Percentiles rank a stretch among this genome's conserved stretches.
phyloP scores from a whole-genome alignment of 176 grass and related monocot species.

The Zoysia japonica region DNA sequence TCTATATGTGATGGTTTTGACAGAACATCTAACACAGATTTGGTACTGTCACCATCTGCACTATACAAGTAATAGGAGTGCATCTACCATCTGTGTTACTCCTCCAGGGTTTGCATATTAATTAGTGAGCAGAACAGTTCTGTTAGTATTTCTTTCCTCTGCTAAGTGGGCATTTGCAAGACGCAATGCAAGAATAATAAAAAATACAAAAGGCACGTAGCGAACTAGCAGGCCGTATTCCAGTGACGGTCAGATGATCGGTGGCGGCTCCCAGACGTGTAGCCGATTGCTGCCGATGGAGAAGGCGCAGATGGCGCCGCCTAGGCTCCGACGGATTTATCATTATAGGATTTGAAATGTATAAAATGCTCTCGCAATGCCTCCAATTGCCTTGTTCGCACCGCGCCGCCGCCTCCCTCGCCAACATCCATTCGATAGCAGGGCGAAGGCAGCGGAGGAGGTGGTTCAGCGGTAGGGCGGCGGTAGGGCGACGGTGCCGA shows the following conservation, averaged over 20 bases:
- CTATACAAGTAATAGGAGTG: background rate
- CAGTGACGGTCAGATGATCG: conserved; percentile 49
- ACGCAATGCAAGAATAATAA: background rate
- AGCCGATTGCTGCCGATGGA: too few species aligned
- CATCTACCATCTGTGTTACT: background rate
- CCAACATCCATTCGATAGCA: too few species aligned
- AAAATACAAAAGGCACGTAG: background rate
- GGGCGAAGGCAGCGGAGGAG: too few species aligned
- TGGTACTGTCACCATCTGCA: background rate
- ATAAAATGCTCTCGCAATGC: too few species aligned
- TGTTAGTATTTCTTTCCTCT: conserved; percentile 13
- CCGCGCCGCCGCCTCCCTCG: too few species aligned
- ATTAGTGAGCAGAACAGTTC: conserved; percentile 20
- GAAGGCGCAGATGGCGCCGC: too few species aligned
- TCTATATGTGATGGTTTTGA: conserved; percentile 37
- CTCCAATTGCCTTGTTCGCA: too few species aligned
- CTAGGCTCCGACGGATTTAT: too few species aligned
- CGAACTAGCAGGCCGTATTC: background rate
- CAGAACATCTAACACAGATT: conserved; percentile 15
- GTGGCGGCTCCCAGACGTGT: too few species aligned
- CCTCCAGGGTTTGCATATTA: background rate
- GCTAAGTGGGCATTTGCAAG: background rate
- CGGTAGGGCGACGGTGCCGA: too few species aligned
- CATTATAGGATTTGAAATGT: too few species aligned
- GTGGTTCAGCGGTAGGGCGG: too few species aligned